phyloP scores from a whole-genome alignment of 768 basidiomycete species.

The Suillus subalutaceus region DNA sequence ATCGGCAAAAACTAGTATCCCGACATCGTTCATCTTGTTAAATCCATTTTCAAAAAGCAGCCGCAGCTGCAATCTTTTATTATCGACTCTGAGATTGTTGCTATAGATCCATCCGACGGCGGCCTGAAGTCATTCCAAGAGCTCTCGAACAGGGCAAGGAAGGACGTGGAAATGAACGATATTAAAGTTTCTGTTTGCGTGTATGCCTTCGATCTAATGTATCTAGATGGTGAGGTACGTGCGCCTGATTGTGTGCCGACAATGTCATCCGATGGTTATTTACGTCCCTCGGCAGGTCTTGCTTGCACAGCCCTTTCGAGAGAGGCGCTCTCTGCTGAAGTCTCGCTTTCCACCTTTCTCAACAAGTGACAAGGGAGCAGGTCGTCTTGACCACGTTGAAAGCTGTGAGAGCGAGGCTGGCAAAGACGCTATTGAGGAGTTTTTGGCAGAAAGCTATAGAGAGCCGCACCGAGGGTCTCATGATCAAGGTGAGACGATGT shows the following conservation, averaged over 20 bases:
- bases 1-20: constrained; percentile 62
- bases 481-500: constrained; percentile 71
- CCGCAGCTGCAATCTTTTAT: constrained; percentile 63
- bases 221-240: constrained; percentile 75
- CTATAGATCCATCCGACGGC: constrained; percentile 67
- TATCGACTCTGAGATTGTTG: constrained; percentile 86
- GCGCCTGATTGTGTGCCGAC: constrained; percentile 1
- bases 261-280: constrained; percentile 8
- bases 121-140: constrained; percentile 83
- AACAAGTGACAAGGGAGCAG: constrained; percentile 47
- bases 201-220: constrained; percentile 89
- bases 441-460: constrained; percentile 77
- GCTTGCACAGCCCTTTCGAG: constrained; percentile 68
- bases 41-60: constrained; percentile 47
- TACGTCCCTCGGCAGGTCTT: constrained; percentile 51
- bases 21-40: constrained; percentile 67
- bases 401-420: constrained; percentile 68
- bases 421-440: constrained; percentile 64
- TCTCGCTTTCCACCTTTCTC: constrained; percentile 57
- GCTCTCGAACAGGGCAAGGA: constrained; percentile 80
- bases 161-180: constrained; percentile 75
- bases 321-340: constrained; percentile 67
- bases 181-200: constrained; percentile 82
- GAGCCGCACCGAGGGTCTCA: constrained; percentile 87
- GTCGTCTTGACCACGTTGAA: constrained; percentile 75